phyloP scores from a whole-genome alignment of 345 rosid species.

The Isatis tinctoria region DNA sequence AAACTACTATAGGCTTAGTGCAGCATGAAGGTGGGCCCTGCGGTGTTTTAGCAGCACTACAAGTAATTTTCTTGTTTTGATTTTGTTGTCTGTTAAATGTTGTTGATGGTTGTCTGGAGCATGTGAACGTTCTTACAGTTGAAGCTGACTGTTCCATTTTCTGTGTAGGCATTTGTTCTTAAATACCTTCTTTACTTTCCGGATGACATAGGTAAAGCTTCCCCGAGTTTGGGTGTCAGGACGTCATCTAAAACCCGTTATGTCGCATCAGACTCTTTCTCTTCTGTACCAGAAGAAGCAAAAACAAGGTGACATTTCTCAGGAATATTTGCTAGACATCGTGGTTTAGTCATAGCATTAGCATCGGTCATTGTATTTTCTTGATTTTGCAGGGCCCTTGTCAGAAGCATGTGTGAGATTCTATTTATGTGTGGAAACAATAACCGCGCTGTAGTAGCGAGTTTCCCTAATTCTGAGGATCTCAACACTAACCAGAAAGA shows the following conservation, averaged over 20 bases:
- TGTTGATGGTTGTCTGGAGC: background rate
- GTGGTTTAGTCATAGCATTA: background rate
- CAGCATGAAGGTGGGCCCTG: slow-evolving; percentile 99
- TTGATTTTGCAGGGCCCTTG: slow-evolving; percentile 57
- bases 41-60: slow-evolving; percentile 96
- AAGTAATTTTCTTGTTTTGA: slow-evolving; percentile 46
- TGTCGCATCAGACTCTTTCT: slow-evolving; percentile 51
- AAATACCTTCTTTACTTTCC: slow-evolving; percentile 87
- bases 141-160: slow-evolving; percentile 20
- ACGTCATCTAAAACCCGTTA: slow-evolving; percentile 35
- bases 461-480: slow-evolving; percentile 38
- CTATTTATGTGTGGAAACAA: slow-evolving; percentile 79
- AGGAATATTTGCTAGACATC: background rate
- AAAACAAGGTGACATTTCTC: slow-evolving; percentile 67
- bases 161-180: slow-evolving; percentile 89
- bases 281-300: slow-evolving; percentile 57
- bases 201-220: slow-evolving; percentile 50
- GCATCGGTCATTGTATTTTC: slow-evolving; percentile 7
- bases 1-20: slow-evolving; percentile 96
- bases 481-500: slow-evolving; percentile 33
- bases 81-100: slow-evolving; percentile 1
- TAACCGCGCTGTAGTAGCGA: slow-evolving; percentile 64
- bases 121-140: slow-evolving; percentile 12
- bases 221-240: slow-evolving; percentile 34
- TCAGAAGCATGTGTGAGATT: slow-evolving; percentile 92